These are phyloP conservation scores for Viridothelium virens DNA, from an alignment of 495 filamentous ascomycete species.

Conservation along the genomic window DNA sequence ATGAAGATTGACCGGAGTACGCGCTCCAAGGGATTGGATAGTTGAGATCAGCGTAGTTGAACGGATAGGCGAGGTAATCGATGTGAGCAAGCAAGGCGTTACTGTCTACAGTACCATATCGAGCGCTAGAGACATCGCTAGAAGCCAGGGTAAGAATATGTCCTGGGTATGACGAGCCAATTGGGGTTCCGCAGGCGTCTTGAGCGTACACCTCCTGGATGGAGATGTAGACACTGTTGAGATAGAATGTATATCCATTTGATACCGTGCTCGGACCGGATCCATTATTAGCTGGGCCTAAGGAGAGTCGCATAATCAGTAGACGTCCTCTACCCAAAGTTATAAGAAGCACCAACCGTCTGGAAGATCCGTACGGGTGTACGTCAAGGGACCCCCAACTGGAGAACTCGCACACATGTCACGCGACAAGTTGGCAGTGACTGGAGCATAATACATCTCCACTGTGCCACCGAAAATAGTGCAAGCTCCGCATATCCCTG, in stretches of 20 bases:
- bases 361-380: constrained; percentile 1
- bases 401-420: constrained; percentile 13
- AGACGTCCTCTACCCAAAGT: neutral
- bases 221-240: constrained; percentile 12
- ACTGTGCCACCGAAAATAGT: constrained; percentile 8
- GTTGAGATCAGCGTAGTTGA: constrained; percentile 14
- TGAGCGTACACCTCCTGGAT: constrained; percentile 1
- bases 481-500: neutral
- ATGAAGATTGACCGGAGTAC: constrained; percentile 7
- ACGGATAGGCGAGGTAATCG: constrained; percentile 4
- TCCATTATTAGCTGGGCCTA: neutral
- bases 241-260: constrained; percentile 7
- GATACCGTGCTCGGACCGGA: constrained; percentile 8
- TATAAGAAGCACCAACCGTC: neutral
- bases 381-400: neutral
- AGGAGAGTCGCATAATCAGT: neutral
- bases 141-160: constrained; percentile 5
- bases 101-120: neutral
- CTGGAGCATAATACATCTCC: constrained; percentile 10
- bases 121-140: constrained; percentile 11
- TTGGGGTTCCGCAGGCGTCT: neutral
- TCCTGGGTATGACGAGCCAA: constrained; percentile 1
- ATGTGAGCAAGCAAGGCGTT: neutral
- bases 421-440: constrained; percentile 4
- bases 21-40: constrained; percentile 13